These are phyloP conservation scores for Entelexis paramagnoliae DNA, from an alignment of 1,139 yeast genomes.

Conservation along the genomic window DNA sequence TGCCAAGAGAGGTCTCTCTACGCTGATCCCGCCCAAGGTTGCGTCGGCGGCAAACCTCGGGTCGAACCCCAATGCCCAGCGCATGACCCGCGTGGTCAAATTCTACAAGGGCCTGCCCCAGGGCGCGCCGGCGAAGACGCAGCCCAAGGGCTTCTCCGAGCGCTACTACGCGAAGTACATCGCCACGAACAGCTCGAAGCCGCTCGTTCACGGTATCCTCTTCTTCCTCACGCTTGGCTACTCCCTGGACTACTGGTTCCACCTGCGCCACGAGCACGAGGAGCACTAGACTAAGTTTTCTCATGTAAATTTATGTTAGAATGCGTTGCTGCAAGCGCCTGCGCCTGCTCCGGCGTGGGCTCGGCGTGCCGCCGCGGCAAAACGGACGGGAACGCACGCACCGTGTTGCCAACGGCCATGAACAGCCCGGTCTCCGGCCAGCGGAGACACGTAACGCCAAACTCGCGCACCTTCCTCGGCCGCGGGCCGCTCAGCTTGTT, in stretches of 20 bases:
- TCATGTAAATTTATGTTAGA: conserved; percentile 8
- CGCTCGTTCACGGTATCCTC: conserved; percentile 67
- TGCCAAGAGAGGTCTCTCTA: conserved; percentile 85
- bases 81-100: conserved; percentile 88
- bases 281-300: conserved; percentile 9
- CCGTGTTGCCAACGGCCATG: background rate
- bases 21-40: conserved; percentile 97
- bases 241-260: conserved; percentile 90
- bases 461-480: background rate
- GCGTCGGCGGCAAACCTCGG: conserved; percentile 93
- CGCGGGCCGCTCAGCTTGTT: background rate
- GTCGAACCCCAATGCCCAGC: conserved; percentile 90
- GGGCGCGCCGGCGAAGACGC: conserved; percentile 69
- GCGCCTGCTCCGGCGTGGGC: too few species aligned
- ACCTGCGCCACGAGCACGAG: conserved; percentile 48
- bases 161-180: conserved; percentile 70
- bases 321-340: background rate
- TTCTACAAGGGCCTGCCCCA: conserved; percentile 95
- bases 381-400: conserved; percentile 1
- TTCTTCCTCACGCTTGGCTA: conserved; percentile 70
- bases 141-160: conserved; percentile 63
- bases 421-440: conserved; percentile 9
- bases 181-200: conserved; percentile 70
- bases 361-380: background rate
- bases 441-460: background rate